These are phyloP conservation scores for Cyclospora cayetanensis DNA, from an alignment of 169 alveolate species.

Conservation along the genomic window DNA sequence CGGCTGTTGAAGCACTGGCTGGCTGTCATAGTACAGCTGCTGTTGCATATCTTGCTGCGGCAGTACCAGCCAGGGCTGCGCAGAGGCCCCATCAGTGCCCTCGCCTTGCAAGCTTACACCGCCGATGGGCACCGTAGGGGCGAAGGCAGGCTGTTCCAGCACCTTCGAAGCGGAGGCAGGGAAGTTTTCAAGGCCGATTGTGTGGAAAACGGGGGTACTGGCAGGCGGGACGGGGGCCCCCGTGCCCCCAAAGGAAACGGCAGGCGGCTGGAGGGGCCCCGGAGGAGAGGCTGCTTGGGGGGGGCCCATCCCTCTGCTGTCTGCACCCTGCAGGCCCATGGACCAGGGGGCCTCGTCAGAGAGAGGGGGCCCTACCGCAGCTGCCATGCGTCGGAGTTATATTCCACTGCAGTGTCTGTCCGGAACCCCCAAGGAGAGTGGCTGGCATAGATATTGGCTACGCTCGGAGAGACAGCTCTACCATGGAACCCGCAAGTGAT, in stretches of 20 bases:
- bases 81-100: conserved; percentile 7
- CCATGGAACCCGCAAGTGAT: no score
- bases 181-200: not conserved
- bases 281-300: conserved; percentile 1
- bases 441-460: no score
- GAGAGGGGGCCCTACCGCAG: conserved; percentile 35
- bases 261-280: not conserved
- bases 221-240: conserved; percentile 2
- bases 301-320: not conserved
- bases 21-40: conserved; percentile 46
- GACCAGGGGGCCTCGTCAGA: conserved; percentile 32
- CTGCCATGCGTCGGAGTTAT: conserved; percentile 32
- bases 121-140: conserved; percentile 6
- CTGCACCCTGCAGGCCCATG: no score
- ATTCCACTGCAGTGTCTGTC: no score
- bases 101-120: conserved; percentile 19
- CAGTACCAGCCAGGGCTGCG: conserved; percentile 2
- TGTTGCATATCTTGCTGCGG: conserved; percentile 27
- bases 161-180: conserved; percentile 6
- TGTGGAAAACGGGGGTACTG: not conserved
- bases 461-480: no score
- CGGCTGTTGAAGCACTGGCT: conserved; percentile 53
- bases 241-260: not conserved
- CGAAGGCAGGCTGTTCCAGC: conserved; percentile 22
- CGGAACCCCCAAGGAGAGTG: no score